Conservation (phyloP, 257 asterid species). For the Solanum corneliomulleri region DNA sequence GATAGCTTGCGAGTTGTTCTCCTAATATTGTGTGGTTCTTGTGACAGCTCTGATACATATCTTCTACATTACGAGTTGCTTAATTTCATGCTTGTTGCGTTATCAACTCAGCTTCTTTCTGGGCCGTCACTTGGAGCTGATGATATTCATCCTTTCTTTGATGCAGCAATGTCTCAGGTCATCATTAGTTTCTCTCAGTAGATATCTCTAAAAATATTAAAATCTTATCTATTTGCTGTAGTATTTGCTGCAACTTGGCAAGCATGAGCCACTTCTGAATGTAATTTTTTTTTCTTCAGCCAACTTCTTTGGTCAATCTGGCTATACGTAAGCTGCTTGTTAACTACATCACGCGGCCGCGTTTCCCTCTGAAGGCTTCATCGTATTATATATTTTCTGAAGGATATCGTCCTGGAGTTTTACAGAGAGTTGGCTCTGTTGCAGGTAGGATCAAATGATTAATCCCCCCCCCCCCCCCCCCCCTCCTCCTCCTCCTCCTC, state of each 20-base stretch:
- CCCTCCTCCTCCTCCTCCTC: neutral
- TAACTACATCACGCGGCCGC: conserved; percentile 60
- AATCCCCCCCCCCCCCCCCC: neutral
- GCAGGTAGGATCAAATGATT: conserved; percentile 54
- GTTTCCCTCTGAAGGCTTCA: conserved; percentile 34
- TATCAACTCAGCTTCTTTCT: conserved; percentile 91
- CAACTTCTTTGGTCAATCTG: conserved; percentile 50
- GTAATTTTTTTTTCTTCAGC: conserved; percentile 33
- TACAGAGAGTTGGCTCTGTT: conserved; percentile 83
- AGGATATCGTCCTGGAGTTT: conserved; percentile 66
- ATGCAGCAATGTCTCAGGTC: conserved; percentile 88
- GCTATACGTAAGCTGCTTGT: conserved; percentile 59
- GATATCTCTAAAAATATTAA: neutral
- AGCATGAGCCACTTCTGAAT: neutral
- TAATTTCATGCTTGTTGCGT: conserved; percentile 63
- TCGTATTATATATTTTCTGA: conserved; percentile 50
- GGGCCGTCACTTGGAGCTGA: conserved; percentile 88
- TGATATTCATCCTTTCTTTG: conserved; percentile 81
- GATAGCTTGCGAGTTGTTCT: conserved; percentile 11
- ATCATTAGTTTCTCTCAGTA: neutral
- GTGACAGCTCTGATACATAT: conserved; percentile 50
- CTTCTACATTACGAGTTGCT: conserved; percentile 79
- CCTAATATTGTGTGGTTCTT: conserved; percentile 1
- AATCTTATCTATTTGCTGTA: neutral
- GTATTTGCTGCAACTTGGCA: neutral